Evolutionary conservation across 371 early-diverging fungal species (phyloP), one percentile per base, ranked within the genome.

Genomic region (Choanephora cucurbitarum): DNA sequence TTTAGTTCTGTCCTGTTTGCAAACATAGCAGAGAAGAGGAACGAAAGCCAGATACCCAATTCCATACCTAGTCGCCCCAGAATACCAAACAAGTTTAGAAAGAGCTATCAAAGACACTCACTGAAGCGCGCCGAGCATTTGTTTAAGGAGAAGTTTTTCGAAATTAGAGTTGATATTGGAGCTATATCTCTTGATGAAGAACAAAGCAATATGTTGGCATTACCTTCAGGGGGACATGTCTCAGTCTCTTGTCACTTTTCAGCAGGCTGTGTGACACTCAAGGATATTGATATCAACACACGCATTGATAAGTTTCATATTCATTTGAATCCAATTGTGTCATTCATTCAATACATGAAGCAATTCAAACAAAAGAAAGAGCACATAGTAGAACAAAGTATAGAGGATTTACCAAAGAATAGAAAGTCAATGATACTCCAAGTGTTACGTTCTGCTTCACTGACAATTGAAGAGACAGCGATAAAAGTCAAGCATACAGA

Each of bases 121-220:
- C 42, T 79, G 13, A 76, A 75, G 43, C 55, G 70, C 13, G 75
- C 77, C 8, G 58, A 70, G 19, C 80, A 79, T 52, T 53, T 79
- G 7, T 76, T 76, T 41, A 69, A 65, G 44, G 80, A 79, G 40
- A 79, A 79, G 50, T 74, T 73, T 37, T 69, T 76, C 24, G 77
- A 79, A 46, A 67, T 79, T n/a, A 66, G 58, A 9, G 62, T 72
- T 2, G 55, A 58, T 7, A 33, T 74, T 9, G 80, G 75, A 1
- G 59, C 70, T 1, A 64, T 75, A 0, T 37, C 64, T 10, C 19
- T 44, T 7, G n/a, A 11, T 34, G 28, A 41, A 40, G 14, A 15
- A 40, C 13, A 37, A 13, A 13, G 9, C n/a, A 28, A 75, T 10
- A 66, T 62, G 21, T 31, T 73, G n/a, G 21, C 48, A 7, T 39